Evolutionary conservation across 306 rosid species (phyloP), one percentile per base, ranked within the genome.

Genomic region (Ammopiptanthus mongolicus): DNA sequence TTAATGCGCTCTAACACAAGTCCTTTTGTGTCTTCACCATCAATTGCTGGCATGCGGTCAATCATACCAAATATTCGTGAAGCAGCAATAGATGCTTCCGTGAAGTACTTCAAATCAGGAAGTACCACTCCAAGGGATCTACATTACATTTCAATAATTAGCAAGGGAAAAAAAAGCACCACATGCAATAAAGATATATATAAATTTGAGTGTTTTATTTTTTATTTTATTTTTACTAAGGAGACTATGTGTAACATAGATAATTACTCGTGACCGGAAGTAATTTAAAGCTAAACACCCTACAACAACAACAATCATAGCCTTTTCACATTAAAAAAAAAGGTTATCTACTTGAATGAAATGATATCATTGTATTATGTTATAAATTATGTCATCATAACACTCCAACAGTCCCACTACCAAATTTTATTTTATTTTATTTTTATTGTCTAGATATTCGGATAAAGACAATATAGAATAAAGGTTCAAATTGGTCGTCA

Each of bases 81-180:
- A 5, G 97, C 91, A 14, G 97, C 91, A 5, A 90, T 84, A 6
- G 90, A 81, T 63, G 97, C 97, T 83, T 95, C 99, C 5, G 99
- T 88, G 78, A 95, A 92, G 82, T 95, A 86, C 75, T 88, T 95
- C 83, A 95, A 71, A 73, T 95, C 99, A 1, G 99, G 99, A 75
- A 95, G 90, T 31, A 90, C 97, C 80, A 88, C 90, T 83, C 99
- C 99, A 34, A 95, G 86, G 28, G 99, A 95, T 62, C 99, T 95
- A 85, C 71, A 79, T 80, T 19, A 42, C 69, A 68, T 46, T 48
- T 28, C 37, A 76, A 36, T 37, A 13, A 29, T 71, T 33, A 78
- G 58, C 21, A 19, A 15, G 29, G 5, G 46, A 80, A 70, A 36
- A 22, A 19, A 34, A 34, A 0, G 44, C 17, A 15, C 12, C 25